A percentile compares a stretch with the other conserved stretches of the same genome.
phyloP scores from a whole-genome alignment of 2,329 filamentous ascomycete species.

The Phialemonium atrogriseum region DNA sequence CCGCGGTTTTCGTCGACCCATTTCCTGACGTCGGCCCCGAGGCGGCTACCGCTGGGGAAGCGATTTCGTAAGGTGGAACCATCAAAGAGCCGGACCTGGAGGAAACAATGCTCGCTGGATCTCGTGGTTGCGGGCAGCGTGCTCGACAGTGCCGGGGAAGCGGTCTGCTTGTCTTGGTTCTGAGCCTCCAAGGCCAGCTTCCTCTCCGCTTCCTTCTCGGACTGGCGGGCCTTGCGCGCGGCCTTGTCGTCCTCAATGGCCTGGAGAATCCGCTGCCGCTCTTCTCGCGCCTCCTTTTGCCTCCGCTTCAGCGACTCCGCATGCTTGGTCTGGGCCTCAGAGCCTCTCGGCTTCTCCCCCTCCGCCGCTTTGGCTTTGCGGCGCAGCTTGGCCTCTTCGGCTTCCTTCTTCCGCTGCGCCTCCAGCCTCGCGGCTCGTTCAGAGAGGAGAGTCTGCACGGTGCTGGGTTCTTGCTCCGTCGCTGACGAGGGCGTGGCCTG shows the following conservation, averaged over 20 bases:
- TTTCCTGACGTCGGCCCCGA: constrained; percentile 58
- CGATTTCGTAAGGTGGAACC: constrained; percentile 68
- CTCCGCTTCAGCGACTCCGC: constrained; percentile 51
- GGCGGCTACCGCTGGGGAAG: constrained; percentile 56
- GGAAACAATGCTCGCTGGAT: constrained; percentile 37
- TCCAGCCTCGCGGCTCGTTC: constrained; percentile 41
- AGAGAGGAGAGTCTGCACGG: constrained; percentile 27
- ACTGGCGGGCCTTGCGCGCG: constrained; percentile 51
- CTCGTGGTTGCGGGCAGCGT: constrained; percentile 13
- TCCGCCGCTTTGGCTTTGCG: constrained; percentile 18
- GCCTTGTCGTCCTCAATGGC: constrained; percentile 71
- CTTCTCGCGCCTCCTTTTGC: constrained; percentile 57
- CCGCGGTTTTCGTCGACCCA: constrained; percentile 64
- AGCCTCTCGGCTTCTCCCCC: constrained; percentile 11
- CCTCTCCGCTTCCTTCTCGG: constrained; percentile 25
- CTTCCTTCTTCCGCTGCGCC: constrained; percentile 37
- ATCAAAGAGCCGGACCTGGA: constrained; percentile 79
- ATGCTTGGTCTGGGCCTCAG: constrained; percentile 33
- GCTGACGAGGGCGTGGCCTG: constrained; percentile 13
- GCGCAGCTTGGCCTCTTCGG: constrained; percentile 21
- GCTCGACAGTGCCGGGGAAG: constrained; percentile 21
- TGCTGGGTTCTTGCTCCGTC: constrained; percentile 6
- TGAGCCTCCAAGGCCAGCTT: constrained; percentile 20
- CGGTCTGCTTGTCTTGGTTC: constrained; percentile 6
- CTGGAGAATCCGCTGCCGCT: constrained; percentile 62